These are phyloP conservation scores for Alnus glutinosa DNA, from an alignment of 306 rosid genomes.

Conservation along the genomic window DNA sequence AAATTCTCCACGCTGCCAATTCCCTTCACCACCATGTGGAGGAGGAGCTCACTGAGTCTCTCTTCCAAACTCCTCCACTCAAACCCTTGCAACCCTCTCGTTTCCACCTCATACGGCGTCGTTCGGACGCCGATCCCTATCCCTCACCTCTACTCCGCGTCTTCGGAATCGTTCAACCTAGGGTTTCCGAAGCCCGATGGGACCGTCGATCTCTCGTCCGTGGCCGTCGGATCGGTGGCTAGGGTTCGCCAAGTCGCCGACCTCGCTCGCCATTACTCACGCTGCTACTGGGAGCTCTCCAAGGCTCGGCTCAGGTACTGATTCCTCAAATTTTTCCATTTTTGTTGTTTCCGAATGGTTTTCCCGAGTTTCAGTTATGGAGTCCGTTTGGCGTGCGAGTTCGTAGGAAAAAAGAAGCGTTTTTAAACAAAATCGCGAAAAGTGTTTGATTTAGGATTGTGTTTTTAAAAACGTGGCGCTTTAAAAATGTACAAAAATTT, in stretches of 20 bases:
- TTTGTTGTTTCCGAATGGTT: neutral
- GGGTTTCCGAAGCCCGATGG: constrained; percentile 32
- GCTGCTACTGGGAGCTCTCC: constrained; percentile 66
- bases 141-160: constrained; percentile 8
- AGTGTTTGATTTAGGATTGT: too few relatives aligned
- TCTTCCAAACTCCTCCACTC: constrained; percentile 28
- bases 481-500: too few relatives aligned
- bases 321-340: neutral
- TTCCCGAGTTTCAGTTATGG: neutral
- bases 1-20: neutral
- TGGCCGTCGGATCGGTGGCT: constrained; percentile 29
- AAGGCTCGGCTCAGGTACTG: constrained; percentile 1
- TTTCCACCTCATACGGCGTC: neutral
- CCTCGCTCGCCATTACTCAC: constrained; percentile 61
- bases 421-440: too few relatives aligned
- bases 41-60: constrained; percentile 30
- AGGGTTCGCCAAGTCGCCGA: constrained; percentile 35
- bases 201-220: constrained; percentile 19
- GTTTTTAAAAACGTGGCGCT: too few relatives aligned
- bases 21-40: constrained; percentile 29
- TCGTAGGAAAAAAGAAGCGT: too few relatives aligned
- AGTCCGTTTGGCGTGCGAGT: too few relatives aligned
- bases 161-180: constrained; percentile 18
- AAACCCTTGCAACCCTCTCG: neutral
- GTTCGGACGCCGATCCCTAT: constrained; percentile 1